Percentiles rank a stretch among this genome's conserved stretches.
Conservation (phyloP, 208 protist species). For the Wallacemonas sp. region DNA sequence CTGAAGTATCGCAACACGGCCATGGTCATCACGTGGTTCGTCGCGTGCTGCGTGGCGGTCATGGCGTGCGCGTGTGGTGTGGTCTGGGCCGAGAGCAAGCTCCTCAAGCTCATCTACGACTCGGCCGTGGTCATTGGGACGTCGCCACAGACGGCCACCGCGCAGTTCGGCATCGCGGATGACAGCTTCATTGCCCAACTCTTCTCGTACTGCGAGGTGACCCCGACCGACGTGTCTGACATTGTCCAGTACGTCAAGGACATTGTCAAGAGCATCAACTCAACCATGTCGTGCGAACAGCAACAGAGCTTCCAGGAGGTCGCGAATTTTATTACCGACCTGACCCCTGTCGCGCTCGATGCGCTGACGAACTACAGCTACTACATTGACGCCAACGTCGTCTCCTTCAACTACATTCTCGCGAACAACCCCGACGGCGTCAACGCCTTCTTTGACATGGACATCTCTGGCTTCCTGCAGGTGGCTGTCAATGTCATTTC, state of each 20-base stretch:
- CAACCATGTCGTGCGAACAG: constrained; percentile 10
- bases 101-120: constrained; percentile 20
- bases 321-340: constrained; percentile 19
- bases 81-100: constrained; percentile 20
- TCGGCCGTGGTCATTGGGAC: constrained; percentile 27
- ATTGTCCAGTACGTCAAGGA: constrained; percentile 24
- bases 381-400: constrained; percentile 30
- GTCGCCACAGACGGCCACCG: constrained; percentile 19
- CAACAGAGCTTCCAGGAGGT: constrained; percentile 19
- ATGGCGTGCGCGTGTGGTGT: constrained; percentile 28
- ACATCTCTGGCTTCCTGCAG: constrained; percentile 25
- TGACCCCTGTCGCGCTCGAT: constrained; percentile 22
- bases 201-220: constrained; percentile 33
- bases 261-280: constrained; percentile 24
- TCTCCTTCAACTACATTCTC: constrained; percentile 22
- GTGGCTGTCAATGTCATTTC: constrained; percentile 16
- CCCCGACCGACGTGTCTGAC: constrained; percentile 17
- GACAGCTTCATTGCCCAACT: constrained; percentile 28
- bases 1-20: constrained; percentile 20
- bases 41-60: constrained; percentile 28
- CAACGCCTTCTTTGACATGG: constrained; percentile 5
- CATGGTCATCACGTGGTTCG: constrained; percentile 27
- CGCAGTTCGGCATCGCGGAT: constrained; percentile 15
- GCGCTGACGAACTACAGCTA: constrained; percentile 29
- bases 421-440: constrained; percentile 13